phyloP scores from a whole-genome alignment of 768 basidiomycete species.

The Astraeus odoratus region DNA sequence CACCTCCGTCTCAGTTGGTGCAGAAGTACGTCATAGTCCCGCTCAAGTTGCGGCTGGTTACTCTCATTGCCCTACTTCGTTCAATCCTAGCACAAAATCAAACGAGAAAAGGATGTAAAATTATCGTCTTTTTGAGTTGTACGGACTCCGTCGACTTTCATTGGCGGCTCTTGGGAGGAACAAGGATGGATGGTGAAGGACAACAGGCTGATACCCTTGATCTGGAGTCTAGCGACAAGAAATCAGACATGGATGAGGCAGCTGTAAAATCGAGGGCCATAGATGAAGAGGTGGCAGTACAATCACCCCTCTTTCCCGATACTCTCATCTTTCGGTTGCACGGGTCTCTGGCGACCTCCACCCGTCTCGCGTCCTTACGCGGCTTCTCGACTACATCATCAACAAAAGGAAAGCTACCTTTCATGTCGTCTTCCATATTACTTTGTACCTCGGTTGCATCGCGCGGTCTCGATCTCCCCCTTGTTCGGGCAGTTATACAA shows the following conservation, averaged over 20 bases:
- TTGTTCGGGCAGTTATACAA: slow-evolving; percentile 91
- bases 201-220: slow-evolving; percentile 19
- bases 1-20: slow-evolving; percentile 86
- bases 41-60: slow-evolving; percentile 89
- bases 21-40: slow-evolving; percentile 91
- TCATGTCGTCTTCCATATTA: slow-evolving; percentile 53
- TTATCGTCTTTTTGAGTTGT: slow-evolving; percentile 94
- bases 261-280: slow-evolving; percentile 17
- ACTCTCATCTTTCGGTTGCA: slow-evolving; percentile 85
- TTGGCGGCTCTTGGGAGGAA: slow-evolving; percentile 74
- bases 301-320: slow-evolving; percentile 73
- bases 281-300: slow-evolving; percentile 43
- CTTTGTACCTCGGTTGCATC: slow-evolving; percentile 97
- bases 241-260: slow-evolving; percentile 20
- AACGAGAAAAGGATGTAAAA: slow-evolving; percentile 50
- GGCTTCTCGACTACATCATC: slow-evolving; percentile 56
- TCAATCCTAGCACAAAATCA: slow-evolving; percentile 63
- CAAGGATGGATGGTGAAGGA: slow-evolving; percentile 50
- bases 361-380: slow-evolving; percentile 76
- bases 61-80: slow-evolving; percentile 80
- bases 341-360: slow-evolving; percentile 79
- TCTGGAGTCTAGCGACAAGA: slow-evolving; percentile 19
- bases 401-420: slow-evolving; percentile 23
- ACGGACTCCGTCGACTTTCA: slow-evolving; percentile 98
- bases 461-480: slow-evolving; percentile 92